Evolutionary conservation across 768 basidiomycete species (phyloP), one percentile per base, ranked within the genome.

Genomic region (Boletus reticulatus): DNA sequence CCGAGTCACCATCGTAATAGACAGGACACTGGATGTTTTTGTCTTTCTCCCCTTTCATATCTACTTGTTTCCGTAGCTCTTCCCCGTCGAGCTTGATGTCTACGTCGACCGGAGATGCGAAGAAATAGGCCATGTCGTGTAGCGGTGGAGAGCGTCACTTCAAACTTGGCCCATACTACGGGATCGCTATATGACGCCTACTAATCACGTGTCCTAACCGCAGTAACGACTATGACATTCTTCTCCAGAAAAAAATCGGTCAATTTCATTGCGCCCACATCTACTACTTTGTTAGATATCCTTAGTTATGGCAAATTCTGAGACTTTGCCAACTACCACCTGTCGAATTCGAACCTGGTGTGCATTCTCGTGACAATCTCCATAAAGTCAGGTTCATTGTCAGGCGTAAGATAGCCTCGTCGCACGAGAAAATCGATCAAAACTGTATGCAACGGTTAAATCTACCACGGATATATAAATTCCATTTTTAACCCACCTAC

Each of bases 1-100:
- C 80, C n/a, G 88, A 85, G 67, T 98, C 96, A 7, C 96, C 97
- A 71, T 98, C 97, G 68, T 92, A 95, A 71, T 92, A 98, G 7
- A 98, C 88, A 2, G 95, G 94, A 79, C 89, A 93, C 54, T 89
- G 84, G 48, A 88, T 80, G 55, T 79, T 78, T 70, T 88, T 87
- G 44, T 96, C 94, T 74, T 95, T 94, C 59, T 95, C 94, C 29
- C 80, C 78, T 75, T 97, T 97, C 62, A 89, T 80, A 44, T 98
- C 96, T 4, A 96, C 86, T 60, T 90, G 88, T 71, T 93, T 94
- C 58, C 95, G 80, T 43, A 84, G 75, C 36, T 97, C 92, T 68
- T 98, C 94, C 36, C 84, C 88, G 45, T 90, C 85, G 32, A 98
- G 81, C 67, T 88, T 88, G 67, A 99, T 76, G 68, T 97, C 94